These are phyloP conservation scores for Scopulariopsis brevicaulis DNA, from an alignment of 2,329 filamentous ascomycete genomes.

Conservation along the genomic window DNA sequence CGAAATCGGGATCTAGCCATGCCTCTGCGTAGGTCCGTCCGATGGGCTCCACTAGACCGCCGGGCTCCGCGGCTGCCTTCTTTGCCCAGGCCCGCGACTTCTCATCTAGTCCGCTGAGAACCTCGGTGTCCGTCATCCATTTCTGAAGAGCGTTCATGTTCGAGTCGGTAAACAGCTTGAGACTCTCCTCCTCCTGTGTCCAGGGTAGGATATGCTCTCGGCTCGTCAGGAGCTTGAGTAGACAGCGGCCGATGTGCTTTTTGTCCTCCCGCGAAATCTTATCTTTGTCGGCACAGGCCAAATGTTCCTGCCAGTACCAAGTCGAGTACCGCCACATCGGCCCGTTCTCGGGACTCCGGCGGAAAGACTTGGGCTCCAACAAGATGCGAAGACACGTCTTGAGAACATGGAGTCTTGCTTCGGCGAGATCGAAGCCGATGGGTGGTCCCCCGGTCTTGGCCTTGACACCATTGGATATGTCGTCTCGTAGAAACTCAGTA, in stretches of 20 bases:
- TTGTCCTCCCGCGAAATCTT: slow-evolving; percentile 17
- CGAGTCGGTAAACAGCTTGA: slow-evolving; percentile 25
- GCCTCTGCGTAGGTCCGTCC: slow-evolving; percentile 25
- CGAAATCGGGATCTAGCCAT: slow-evolving; percentile 22
- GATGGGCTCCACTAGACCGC: slow-evolving; percentile 22
- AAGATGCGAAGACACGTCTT: slow-evolving; percentile 27
- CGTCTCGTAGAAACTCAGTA: slow-evolving; percentile 24
- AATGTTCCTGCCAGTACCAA: slow-evolving; percentile 33
- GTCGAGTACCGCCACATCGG: slow-evolving; percentile 22
- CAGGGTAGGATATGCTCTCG: slow-evolving; percentile 23
- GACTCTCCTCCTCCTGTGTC: slow-evolving; percentile 28
- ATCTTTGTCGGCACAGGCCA: slow-evolving; percentile 19
- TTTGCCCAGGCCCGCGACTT: slow-evolving; percentile 19
- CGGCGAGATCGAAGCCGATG: slow-evolving; percentile 21
- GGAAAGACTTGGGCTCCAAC: slow-evolving; percentile 13
- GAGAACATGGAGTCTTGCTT: slow-evolving; percentile 23
- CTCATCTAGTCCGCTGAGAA: slow-evolving; percentile 15
- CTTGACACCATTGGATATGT: slow-evolving; percentile 11
- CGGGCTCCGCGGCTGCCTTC: slow-evolving; percentile 12
- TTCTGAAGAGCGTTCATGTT: slow-evolving; percentile 22
- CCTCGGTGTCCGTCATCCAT: slow-evolving; percentile 23
- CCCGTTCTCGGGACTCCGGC: not conserved
- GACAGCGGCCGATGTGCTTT: slow-evolving; percentile 17
- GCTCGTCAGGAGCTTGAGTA: slow-evolving; percentile 25
- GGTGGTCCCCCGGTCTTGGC: slow-evolving; percentile 8